Evolutionary conservation across 768 basidiomycete genomes (phyloP).

Genomic region (Collybia nuda): DNA sequence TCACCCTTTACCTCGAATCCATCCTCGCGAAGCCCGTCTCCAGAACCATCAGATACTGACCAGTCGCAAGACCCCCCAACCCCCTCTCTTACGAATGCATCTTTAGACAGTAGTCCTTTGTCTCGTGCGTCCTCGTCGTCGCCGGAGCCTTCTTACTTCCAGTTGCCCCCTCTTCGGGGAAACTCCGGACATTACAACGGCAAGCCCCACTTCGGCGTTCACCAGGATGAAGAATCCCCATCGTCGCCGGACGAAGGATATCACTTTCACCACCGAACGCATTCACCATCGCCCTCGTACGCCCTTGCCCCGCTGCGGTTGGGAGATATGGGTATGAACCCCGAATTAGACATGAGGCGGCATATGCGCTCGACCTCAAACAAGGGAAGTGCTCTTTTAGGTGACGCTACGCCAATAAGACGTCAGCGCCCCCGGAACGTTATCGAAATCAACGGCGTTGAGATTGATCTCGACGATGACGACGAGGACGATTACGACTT

Average conservation of each 20-base stretch:
- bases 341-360: too few species aligned
- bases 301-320: too few species aligned
- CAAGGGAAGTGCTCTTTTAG: neutral
- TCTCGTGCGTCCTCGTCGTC: slow-evolving; percentile 33
- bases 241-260: neutral
- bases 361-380: too few species aligned
- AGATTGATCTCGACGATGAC: slow-evolving; percentile 36
- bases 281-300: neutral
- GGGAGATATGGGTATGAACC: too few species aligned
- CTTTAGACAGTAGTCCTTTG: slow-evolving; percentile 34
- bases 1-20: slow-evolving; percentile 16
- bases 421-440: slow-evolving; percentile 25
- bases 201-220: slow-evolving; percentile 1
- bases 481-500: neutral
- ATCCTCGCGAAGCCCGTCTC: slow-evolving; percentile 17
- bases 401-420: neutral
- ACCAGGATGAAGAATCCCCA: neutral
- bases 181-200: slow-evolving; percentile 1
- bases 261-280: neutral
- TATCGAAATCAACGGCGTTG: slow-evolving; percentile 38
- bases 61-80: slow-evolving; percentile 32
- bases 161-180: slow-evolving; percentile 16
- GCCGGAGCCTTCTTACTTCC: slow-evolving; percentile 28
- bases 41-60: slow-evolving; percentile 25
- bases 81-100: slow-evolving; percentile 34